Evolutionary conservation across 2,329 filamentous ascomycete species (phyloP), one percentile per base, ranked within the genome.

Genomic region (Cercospora citrullina): DNA sequence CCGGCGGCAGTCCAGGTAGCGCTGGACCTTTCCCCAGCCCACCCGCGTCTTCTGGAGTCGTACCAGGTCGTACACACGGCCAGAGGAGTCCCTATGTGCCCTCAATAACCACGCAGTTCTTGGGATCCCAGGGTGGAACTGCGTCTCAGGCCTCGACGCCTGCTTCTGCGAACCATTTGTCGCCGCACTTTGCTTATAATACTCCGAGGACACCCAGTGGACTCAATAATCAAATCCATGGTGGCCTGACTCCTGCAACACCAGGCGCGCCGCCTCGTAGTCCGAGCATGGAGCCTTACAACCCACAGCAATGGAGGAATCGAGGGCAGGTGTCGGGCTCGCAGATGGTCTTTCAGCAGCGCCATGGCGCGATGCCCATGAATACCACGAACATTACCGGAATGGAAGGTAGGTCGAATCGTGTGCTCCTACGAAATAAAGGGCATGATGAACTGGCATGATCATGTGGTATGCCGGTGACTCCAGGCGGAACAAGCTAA

Each of bases 281-380:
- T 26, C 70, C 74, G 7, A 65, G 67, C 72, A 76, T 78, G 75
- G 74, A 76, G 60, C 79, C 82, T 1, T 85, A 85, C 77, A 84
- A 84, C 72, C 83, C 83, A 39, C 80, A 81, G 72, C 82, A 84
- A 79, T 85, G 83, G 83, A 79, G 76, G 72, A 78, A 80, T 68
- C 75, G 74, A 64, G 79, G 75, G 16, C 77, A 78, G 60, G 73
- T 78, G 8, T 77, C 78, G 67, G 81, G 80, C 26, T 75, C 75
- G 45, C 75, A 78, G 63, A 79, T 77, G 73, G 72, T 77, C 6
- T 78, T 76, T 68, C 64, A 75, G 68, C 68, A 75, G 71, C 67
- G 73, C 67, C 65, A 77, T 71, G 69, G 73, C 69, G 33, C 73
- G 63, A 60, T 76, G 73, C 60, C 74, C 73, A 45, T 69, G 62